phyloP scores from a whole-genome alignment of 208 protist genomes.

The Trypanosoma grayi region DNA sequence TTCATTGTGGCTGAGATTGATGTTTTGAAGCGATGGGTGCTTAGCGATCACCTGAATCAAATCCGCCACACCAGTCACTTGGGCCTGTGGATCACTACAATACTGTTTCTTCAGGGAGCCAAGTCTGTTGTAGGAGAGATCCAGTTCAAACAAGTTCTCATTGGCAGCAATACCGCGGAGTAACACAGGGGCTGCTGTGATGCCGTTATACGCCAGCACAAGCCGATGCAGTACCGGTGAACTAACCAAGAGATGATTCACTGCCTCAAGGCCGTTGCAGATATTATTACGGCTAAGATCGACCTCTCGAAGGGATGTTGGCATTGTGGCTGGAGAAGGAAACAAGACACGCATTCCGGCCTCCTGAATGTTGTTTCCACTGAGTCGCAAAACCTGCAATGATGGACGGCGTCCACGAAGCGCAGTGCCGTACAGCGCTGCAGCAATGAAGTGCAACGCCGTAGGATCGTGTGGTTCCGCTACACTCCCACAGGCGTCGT shows the following conservation, averaged over 20 bases:
- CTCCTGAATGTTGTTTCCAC: constrained; percentile 66
- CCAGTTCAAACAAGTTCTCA: constrained; percentile 32
- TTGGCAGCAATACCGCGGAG: constrained; percentile 31
- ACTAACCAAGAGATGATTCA: constrained; percentile 37
- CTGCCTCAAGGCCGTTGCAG: constrained; percentile 38
- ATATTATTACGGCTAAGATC: constrained; percentile 71
- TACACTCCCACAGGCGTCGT: constrained; percentile 73
- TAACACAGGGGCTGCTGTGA: constrained; percentile 34
- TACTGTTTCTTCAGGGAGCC: constrained; percentile 47
- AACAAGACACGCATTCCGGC: constrained; percentile 49
- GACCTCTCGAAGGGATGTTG: constrained; percentile 44
- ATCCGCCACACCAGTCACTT: constrained; percentile 28
- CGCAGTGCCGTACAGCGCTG: constrained; percentile 37
- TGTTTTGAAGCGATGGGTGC: constrained; percentile 34
- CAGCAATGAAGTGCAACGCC: constrained; percentile 39
- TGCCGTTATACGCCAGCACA: constrained; percentile 64
- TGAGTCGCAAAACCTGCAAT: constrained; percentile 39
- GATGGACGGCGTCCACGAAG: constrained; percentile 16
- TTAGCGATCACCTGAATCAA: constrained; percentile 35
- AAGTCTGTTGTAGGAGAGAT: constrained; percentile 76
- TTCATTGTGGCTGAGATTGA: constrained; percentile 79
- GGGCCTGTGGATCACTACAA: constrained; percentile 24
- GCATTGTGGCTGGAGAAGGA: constrained; percentile 24
- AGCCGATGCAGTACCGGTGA: constrained; percentile 37
- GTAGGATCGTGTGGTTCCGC: constrained; percentile 41